Evolutionary conservation across 2,329 filamentous ascomycete genomes (phyloP).

Genomic region (Drechmeria coniospora): DNA sequence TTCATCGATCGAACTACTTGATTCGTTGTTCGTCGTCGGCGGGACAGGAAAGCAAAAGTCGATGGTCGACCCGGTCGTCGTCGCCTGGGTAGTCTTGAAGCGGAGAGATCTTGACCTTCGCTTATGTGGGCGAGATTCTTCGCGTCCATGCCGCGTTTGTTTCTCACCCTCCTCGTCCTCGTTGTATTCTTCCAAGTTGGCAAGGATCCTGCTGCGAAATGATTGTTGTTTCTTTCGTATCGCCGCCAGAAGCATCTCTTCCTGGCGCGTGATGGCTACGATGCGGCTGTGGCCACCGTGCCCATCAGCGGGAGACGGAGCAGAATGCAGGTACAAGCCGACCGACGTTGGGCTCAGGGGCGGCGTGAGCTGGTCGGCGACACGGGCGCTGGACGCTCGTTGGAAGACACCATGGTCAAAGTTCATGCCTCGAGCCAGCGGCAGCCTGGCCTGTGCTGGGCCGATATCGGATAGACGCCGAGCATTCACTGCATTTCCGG

Average conservation of each 20-base stretch:
- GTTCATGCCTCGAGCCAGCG: not conserved
- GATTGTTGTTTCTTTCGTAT: conserved; percentile 39
- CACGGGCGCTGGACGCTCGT: conserved; percentile 10
- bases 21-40: conserved; percentile 7
- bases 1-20: not conserved
- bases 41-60: conserved; percentile 21
- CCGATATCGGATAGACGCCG: conserved; percentile 10
- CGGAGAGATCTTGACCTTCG: conserved; percentile 8
- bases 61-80: conserved; percentile 14
- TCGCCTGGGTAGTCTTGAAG: conserved; percentile 15
- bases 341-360: conserved; percentile 36
- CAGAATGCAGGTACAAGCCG: conserved; percentile 29
- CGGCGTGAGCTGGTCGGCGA: conserved; percentile 28
- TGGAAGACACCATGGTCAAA: not conserved
- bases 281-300: conserved; percentile 23
- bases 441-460: conserved; percentile 4
- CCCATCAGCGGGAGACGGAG: conserved; percentile 20
- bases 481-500: conserved; percentile 20
- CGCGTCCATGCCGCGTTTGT: conserved; percentile 5
- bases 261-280: conserved; percentile 42
- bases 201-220: conserved; percentile 33
- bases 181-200: conserved; percentile 23
- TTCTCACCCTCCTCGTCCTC: not conserved
- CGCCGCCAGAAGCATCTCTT: conserved; percentile 42
- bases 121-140: not conserved